A percentile compares a stretch with the other conserved stretches of the same genome.
Conservation (phyloP, 148 eudicot genomes). For the Vaccinium corymbosum region DNA sequence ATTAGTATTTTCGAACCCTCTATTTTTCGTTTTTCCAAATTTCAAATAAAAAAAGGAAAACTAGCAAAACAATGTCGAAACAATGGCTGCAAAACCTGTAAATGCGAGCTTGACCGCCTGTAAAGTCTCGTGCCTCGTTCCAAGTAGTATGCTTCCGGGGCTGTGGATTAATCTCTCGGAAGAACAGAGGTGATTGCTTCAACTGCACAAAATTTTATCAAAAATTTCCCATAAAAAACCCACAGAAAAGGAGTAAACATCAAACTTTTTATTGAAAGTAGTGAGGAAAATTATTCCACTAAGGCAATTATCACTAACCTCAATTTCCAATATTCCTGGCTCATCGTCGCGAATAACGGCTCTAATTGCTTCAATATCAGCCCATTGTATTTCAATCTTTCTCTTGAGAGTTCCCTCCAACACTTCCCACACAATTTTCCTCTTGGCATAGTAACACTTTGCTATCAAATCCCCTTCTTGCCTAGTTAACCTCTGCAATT, state of each 20-base stretch:
- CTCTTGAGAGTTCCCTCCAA: conserved; percentile 54
- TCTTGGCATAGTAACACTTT: conserved; percentile 65
- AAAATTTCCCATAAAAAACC: not conserved
- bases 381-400: conserved; percentile 80
- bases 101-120: conserved; percentile 52
- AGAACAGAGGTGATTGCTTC: conserved; percentile 46
- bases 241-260: not conserved
- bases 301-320: conserved; percentile 29
- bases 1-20: not conserved
- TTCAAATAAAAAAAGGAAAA: not conserved
- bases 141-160: conserved; percentile 70
- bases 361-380: conserved; percentile 48
- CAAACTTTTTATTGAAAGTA: not conserved
- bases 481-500: conserved; percentile 38
- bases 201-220: conserved; percentile 34
- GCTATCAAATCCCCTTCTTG: conserved; percentile 61
- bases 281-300: not conserved
- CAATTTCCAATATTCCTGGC: conserved; percentile 44
- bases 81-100: conserved; percentile 30
- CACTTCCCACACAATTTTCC: conserved; percentile 75
- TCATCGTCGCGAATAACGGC: conserved; percentile 24
- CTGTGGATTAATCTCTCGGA: conserved; percentile 40
- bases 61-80: not conserved
- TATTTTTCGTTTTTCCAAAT: not conserved
- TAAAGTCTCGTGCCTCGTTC: conserved; percentile 53